Conservation (phyloP, 352 stramenopile genomes). For the Phytopythium boreale region DNA sequence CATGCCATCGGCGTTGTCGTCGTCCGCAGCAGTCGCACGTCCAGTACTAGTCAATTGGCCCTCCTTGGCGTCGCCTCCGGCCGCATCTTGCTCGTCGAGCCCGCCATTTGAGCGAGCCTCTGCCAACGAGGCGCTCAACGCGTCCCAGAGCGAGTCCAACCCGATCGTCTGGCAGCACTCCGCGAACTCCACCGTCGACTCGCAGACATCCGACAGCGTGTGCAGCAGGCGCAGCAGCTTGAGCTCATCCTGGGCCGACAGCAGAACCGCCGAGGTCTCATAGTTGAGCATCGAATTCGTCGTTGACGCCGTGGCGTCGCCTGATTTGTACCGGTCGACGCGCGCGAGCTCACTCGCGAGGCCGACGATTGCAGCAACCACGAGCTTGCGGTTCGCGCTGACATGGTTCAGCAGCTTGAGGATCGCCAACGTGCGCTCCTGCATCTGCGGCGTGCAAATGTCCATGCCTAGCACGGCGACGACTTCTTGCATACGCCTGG, state of each 20-base stretch:
- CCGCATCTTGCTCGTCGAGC: constrained; percentile 62
- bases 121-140: constrained; percentile 67
- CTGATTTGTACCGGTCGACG: constrained; percentile 28
- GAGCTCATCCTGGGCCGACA: constrained; percentile 86
- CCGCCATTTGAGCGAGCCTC: constrained; percentile 65
- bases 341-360: constrained; percentile 50
- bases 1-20: constrained; percentile 70
- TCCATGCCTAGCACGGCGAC: constrained; percentile 77
- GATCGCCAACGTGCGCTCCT: constrained; percentile 75
- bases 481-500: constrained; percentile 46
- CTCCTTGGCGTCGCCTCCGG: constrained; percentile 16
- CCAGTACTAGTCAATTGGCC: constrained; percentile 17
- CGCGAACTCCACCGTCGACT: constrained; percentile 62
- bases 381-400: constrained; percentile 45
- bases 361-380: constrained; percentile 66
- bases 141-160: constrained; percentile 74
- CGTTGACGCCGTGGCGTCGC: constrained; percentile 9
- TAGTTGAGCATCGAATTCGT: constrained; percentile 21
- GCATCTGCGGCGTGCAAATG: constrained; percentile 78
- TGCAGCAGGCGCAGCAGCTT: constrained; percentile 96
- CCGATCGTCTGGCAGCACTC: constrained; percentile 71
- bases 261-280: constrained; percentile 77
- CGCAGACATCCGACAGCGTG: constrained; percentile 88
- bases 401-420: constrained; percentile 78
- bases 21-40: constrained; percentile 17